Evolutionary conservation across 1,139 yeast species (phyloP).

Genomic region (Chernovozyma aurita): DNA sequence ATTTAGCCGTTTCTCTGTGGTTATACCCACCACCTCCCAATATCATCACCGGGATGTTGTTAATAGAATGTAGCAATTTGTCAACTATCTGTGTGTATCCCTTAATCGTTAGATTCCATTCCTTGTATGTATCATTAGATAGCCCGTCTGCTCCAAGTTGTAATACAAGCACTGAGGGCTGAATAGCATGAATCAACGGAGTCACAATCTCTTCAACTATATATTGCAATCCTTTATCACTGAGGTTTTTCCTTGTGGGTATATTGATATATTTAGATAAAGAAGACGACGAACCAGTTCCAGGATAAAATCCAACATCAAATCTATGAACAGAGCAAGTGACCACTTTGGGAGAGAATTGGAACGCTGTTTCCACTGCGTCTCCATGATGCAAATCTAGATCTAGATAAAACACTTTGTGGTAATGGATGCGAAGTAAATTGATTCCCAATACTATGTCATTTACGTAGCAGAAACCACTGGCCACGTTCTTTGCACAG

Average conservation of each 20-base stretch:
- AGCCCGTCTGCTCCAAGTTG: conserved; percentile 77
- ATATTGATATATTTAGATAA: conserved; percentile 43
- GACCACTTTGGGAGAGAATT: conserved; percentile 49
- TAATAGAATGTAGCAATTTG: conserved; percentile 22
- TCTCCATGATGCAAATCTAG: conserved; percentile 78
- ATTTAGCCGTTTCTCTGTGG: conserved; percentile 56
- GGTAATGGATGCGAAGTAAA: conserved; percentile 39
- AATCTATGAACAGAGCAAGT: conserved; percentile 63
- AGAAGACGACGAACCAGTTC: conserved; percentile 48
- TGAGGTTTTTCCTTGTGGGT: conserved; percentile 55
- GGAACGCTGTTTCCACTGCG: conserved; percentile 69
- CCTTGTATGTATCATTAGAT: conserved; percentile 47
- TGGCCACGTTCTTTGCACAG: conserved; percentile 48
- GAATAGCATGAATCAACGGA: conserved; percentile 34
- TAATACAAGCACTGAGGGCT: conserved; percentile 54
- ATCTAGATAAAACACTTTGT: conserved; percentile 60
- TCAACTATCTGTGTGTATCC: conserved; percentile 42
- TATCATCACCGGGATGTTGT: conserved; percentile 34
- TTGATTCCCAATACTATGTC: conserved; percentile 48
- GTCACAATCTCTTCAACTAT: conserved; percentile 39
- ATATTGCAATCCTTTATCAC: conserved; percentile 37
- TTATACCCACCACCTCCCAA: conserved; percentile 83
- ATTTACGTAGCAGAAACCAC: conserved; percentile 74
- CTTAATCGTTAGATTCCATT: conserved; percentile 63
- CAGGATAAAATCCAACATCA: conserved; percentile 71